phyloP scores from a whole-genome alignment of 2,329 filamentous ascomycete genomes.

The Calcarisporium arbuscula region DNA sequence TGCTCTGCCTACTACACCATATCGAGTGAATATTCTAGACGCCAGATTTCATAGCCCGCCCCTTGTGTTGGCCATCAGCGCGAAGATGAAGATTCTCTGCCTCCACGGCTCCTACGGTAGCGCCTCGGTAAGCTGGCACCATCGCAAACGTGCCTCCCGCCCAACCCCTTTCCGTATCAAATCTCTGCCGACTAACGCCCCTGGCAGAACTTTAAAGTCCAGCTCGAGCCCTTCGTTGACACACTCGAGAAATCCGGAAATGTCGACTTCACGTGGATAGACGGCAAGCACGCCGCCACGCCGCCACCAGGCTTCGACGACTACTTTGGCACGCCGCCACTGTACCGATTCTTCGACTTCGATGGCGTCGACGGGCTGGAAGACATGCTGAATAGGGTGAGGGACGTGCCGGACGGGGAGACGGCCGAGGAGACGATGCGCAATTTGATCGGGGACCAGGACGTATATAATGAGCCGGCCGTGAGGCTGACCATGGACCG shows the following conservation, averaged over 20 bases:
- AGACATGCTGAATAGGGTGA: constrained; percentile 43
- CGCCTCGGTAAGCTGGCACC: constrained; percentile 37
- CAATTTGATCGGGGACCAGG: constrained; percentile 33
- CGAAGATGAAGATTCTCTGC: constrained; percentile 48
- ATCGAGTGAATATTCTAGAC: no score
- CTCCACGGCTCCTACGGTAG: constrained; percentile 53
- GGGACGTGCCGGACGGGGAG: constrained; percentile 46
- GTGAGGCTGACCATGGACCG: constrained; percentile 12
- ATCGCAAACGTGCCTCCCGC: no score
- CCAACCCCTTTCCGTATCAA: no score
- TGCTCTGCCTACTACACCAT: no score
- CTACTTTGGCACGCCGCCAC: constrained; percentile 50
- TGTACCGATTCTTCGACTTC: constrained; percentile 48
- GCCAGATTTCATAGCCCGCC: no score
- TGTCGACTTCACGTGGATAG: constrained; percentile 40
- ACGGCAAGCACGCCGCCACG: constrained; percentile 42
- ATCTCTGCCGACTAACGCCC: no score
- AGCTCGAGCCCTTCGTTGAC: constrained; percentile 32
- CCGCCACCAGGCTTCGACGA: constrained; percentile 49
- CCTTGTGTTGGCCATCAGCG: no score
- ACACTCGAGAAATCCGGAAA: constrained; percentile 11
- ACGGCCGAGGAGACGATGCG: constrained; percentile 51
- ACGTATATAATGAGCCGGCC: constrained; percentile 10
- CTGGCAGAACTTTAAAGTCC: constrained; percentile 49
- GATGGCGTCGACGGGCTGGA: constrained; percentile 36